Evolutionary conservation across 257 asterid genomes (phyloP).

Genomic region (Agastache rugosa): DNA sequence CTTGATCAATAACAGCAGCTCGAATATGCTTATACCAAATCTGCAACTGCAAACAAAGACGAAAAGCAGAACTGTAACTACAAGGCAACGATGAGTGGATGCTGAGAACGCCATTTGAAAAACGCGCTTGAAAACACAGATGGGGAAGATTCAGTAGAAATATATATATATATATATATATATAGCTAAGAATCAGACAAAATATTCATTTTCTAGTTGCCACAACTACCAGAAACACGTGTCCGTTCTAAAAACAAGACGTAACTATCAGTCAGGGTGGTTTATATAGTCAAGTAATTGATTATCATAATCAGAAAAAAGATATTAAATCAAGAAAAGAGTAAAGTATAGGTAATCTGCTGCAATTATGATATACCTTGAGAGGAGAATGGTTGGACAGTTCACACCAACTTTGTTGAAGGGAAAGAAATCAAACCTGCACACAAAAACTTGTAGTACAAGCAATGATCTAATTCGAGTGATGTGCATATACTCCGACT

Average conservation of each 20-base stretch:
- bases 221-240: slow-evolving; percentile 21
- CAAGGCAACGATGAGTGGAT: slow-evolving; percentile 37
- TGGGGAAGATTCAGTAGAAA: slow-evolving; percentile 7
- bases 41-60: slow-evolving; percentile 40
- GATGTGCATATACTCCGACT: background rate
- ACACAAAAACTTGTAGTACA: slow-evolving; percentile 33
- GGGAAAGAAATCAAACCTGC: slow-evolving; percentile 50
- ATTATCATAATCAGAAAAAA: slow-evolving; percentile 38
- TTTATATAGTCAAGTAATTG: slow-evolving; percentile 7
- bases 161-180: too few species aligned
- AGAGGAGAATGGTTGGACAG: slow-evolving; percentile 47
- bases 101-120: slow-evolving; percentile 48
- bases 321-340: slow-evolving; percentile 30
- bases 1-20: slow-evolving; percentile 7
- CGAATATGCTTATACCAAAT: slow-evolving; percentile 46
- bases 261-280: background rate
- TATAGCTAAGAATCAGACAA: slow-evolving; percentile 7
- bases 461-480: slow-evolving; percentile 25
- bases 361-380: slow-evolving; percentile 33
- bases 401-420: slow-evolving; percentile 48
- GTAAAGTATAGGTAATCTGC: slow-evolving; percentile 45
- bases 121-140: slow-evolving; percentile 7
- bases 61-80: slow-evolving; percentile 39
- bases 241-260: background rate
- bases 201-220: slow-evolving; percentile 25